These are phyloP conservation scores for Backusella sp. DNA, from an alignment of 192 early-diverging fungal genomes.

Conservation along the genomic window DNA sequence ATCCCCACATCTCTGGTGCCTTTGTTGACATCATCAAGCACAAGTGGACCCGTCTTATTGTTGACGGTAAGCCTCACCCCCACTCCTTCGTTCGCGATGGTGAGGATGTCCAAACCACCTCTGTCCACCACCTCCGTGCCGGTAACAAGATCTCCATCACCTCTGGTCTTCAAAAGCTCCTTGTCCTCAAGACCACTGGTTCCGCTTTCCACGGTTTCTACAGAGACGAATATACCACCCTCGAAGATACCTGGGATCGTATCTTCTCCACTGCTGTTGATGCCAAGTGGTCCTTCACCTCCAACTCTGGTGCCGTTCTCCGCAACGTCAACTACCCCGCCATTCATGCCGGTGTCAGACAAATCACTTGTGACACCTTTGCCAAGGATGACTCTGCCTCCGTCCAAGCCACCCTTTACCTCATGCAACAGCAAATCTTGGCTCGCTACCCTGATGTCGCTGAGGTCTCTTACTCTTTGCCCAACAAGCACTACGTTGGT, in stretches of 20 bases:
- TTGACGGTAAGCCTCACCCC: constrained; percentile 60
- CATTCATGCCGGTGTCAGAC: constrained; percentile 58
- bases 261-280: constrained; percentile 76
- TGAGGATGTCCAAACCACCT: constrained; percentile 64
- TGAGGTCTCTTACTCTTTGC: constrained; percentile 69
- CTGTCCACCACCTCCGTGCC: constrained; percentile 47
- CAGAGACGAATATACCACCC: constrained; percentile 71
- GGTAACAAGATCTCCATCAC: constrained; percentile 46
- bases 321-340: constrained; percentile 48
- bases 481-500: constrained; percentile 78
- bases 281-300: constrained; percentile 62
- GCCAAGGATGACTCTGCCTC: constrained; percentile 75
- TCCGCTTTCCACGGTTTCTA: constrained; percentile 76
- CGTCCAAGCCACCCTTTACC: constrained; percentile 79
- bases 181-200: constrained; percentile 82
- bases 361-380: constrained; percentile 71
- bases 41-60: constrained; percentile 72
- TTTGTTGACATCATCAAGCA: constrained; percentile 69
- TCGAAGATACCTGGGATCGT: constrained; percentile 70
- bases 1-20: constrained; percentile 64
- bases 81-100: constrained; percentile 77
- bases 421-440: constrained; percentile 68
- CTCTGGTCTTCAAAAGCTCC: constrained; percentile 70
- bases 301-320: constrained; percentile 26
- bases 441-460: constrained; percentile 55